phyloP scores from a whole-genome alignment of 345 rosid species.

The Pelargonium nanum region DNA sequence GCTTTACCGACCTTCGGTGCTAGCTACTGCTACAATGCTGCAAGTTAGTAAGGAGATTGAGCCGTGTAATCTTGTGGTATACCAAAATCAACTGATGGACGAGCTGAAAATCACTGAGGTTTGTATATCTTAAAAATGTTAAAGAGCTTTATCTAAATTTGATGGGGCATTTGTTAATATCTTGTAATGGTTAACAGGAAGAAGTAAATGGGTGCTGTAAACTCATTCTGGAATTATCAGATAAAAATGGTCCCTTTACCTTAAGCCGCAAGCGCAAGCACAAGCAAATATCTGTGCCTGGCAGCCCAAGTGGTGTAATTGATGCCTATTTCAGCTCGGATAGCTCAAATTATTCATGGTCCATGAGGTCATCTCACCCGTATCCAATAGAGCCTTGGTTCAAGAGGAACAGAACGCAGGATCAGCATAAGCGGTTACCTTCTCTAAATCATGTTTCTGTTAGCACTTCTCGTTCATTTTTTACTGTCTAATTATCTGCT shows the following conservation, averaged over 20 bases:
- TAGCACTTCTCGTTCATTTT: conserved; percentile 52
- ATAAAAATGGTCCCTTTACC: conserved; percentile 14
- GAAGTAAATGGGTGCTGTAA: conserved; percentile 50
- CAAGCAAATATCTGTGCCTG: conserved; percentile 24
- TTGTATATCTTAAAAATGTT: conserved; percentile 4
- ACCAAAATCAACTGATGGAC: conserved; percentile 45
- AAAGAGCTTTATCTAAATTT: background rate
- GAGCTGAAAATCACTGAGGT: conserved; percentile 64
- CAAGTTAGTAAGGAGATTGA: conserved; percentile 49
- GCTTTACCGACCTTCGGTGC: conserved; percentile 47
- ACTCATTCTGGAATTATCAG: conserved; percentile 38
- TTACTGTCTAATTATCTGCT: conserved; percentile 17
- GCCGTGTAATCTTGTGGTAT: conserved; percentile 37
- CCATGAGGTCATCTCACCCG: conserved; percentile 31
- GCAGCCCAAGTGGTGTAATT: conserved; percentile 49
- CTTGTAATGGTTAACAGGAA: conserved; percentile 30
- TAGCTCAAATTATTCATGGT: conserved; percentile 60
- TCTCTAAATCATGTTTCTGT: conserved; percentile 46
- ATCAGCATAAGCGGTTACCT: conserved; percentile 63
- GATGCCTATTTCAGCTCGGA: conserved; percentile 55
- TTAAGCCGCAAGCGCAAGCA: conserved; percentile 36
- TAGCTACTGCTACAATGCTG: conserved; percentile 73
- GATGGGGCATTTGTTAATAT: background rate
- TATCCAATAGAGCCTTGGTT: conserved; percentile 30
- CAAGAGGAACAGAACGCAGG: conserved; percentile 57